A percentile compares a stretch with the other conserved stretches of the same genome.
These are phyloP conservation scores for Penicillium sp. DNA, from an alignment of 2,329 filamentous ascomycete species.

Conservation along the genomic window DNA sequence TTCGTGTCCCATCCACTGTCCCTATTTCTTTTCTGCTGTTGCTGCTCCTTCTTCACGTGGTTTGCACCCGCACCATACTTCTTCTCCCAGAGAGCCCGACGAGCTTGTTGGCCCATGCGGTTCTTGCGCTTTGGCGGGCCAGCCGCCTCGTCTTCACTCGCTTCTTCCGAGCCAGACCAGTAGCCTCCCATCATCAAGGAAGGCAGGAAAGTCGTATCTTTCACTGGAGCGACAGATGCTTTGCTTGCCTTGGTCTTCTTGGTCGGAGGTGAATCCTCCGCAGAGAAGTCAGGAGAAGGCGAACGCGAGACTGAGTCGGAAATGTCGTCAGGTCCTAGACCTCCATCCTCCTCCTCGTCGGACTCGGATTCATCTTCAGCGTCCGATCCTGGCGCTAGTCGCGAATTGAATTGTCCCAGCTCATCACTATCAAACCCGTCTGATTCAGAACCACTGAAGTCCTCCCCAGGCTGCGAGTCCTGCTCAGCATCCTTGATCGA, in stretches of 20 bases:
- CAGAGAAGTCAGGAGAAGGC: conserved; percentile 32
- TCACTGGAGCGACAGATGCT: conserved; percentile 23
- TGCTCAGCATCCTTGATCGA: conserved; percentile 8
- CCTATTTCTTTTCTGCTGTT: conserved; percentile 23
- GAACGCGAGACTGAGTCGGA: conserved; percentile 44
- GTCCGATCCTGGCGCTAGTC: conserved; percentile 37
- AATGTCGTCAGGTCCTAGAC: conserved; percentile 25
- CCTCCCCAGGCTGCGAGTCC: conserved; percentile 9
- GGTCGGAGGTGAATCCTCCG: conserved; percentile 21
- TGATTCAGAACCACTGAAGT: conserved; percentile 28
- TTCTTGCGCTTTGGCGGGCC: conserved; percentile 57
- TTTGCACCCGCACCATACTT: conserved; percentile 64
- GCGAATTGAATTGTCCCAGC: conserved; percentile 37
- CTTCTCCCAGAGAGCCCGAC: conserved; percentile 65
- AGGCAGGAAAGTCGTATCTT: conserved; percentile 61
- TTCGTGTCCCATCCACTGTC: conserved; percentile 27
- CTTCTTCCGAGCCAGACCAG: conserved; percentile 64
- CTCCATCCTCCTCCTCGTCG: conserved; percentile 29
- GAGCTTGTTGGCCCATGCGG: conserved; percentile 65
- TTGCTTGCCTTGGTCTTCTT: conserved; percentile 31
- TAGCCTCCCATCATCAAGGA: conserved; percentile 66
- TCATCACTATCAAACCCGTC: conserved; percentile 33
- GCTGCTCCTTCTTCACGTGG: conserved; percentile 63
- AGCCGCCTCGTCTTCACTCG: conserved; percentile 49
- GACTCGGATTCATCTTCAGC: conserved; percentile 29